Evolutionary conservation across 1,284 basidiomycete genomes (phyloP).

Genomic region (Sphaerobolus stellatus): DNA sequence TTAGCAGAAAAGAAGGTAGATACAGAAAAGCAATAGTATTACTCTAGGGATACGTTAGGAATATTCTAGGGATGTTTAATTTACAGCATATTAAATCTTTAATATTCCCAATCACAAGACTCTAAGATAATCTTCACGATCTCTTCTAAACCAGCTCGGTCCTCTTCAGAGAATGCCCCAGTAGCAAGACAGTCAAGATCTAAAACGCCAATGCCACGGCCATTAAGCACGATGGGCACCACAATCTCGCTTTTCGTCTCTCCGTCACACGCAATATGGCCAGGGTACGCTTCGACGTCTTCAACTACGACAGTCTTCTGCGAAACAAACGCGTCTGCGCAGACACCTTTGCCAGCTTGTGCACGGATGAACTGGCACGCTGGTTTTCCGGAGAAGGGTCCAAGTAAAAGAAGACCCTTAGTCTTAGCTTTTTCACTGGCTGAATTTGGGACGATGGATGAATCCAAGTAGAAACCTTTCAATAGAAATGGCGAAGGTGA

Average conservation of each 20-base stretch:
- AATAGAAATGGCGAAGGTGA: constrained; percentile 1
- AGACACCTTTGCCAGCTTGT: constrained; percentile 69
- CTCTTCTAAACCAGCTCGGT: constrained; percentile 68
- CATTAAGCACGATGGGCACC: constrained; percentile 59
- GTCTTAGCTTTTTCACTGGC: constrained; percentile 16
- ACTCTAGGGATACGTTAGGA: not conserved
- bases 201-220: constrained; percentile 65
- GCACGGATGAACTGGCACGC: constrained; percentile 81
- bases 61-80: not conserved
- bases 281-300: constrained; percentile 77
- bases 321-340: constrained; percentile 71
- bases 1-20: constrained; percentile 43
- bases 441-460: constrained; percentile 59
- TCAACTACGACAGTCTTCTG: constrained; percentile 59
- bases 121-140: constrained; percentile 63
- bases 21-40: constrained; percentile 17
- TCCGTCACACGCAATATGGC: constrained; percentile 88
- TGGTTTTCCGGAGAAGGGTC: constrained; percentile 86
- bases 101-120: constrained; percentile 54
- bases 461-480: constrained; percentile 79
- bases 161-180: constrained; percentile 74
- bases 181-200: constrained; percentile 80
- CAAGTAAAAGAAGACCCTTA: constrained; percentile 54
- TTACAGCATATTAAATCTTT: not conserved
- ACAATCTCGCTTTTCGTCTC: constrained; percentile 87